Evolutionary conservation across 2,329 filamentous ascomycete genomes (phyloP).

Genomic region (Beauveria varroae): DNA sequence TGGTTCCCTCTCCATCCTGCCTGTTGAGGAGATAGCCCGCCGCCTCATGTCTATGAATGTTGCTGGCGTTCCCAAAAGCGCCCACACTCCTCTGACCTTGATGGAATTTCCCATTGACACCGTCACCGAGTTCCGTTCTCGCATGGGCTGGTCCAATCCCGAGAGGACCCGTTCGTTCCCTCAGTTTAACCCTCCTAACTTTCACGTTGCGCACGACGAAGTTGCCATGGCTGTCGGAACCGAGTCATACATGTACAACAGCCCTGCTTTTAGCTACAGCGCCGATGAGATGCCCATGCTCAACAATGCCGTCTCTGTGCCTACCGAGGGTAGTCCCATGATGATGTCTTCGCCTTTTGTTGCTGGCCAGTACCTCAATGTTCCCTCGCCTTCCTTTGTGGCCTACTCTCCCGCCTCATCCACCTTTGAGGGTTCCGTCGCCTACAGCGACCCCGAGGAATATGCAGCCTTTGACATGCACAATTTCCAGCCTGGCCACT

Average conservation of each 20-base stretch:
- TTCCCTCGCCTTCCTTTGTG: conserved; percentile 54
- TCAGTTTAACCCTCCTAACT: conserved; percentile 50
- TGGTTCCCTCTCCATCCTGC: conserved; percentile 67
- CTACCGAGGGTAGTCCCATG: conserved; percentile 46
- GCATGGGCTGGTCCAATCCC: conserved; percentile 60
- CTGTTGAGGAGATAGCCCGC: conserved; percentile 79
- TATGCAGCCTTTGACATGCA: conserved; percentile 41
- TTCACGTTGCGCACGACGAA: conserved; percentile 38
- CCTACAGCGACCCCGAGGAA: conserved; percentile 57
- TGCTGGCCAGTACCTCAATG: conserved; percentile 51
- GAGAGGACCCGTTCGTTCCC: conserved; percentile 53
- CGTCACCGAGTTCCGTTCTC: conserved; percentile 58
- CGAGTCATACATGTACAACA: conserved; percentile 45
- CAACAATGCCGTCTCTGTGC: conserved; percentile 39
- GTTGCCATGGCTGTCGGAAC: conserved; percentile 33
- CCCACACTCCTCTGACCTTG: conserved; percentile 55
- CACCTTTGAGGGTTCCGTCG: conserved; percentile 53
- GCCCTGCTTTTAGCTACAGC: conserved; percentile 56
- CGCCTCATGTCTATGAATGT: conserved; percentile 64
- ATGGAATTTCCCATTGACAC: conserved; percentile 69
- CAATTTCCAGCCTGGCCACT: conserved; percentile 35
- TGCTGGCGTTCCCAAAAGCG: conserved; percentile 45
- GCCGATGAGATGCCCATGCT: conserved; percentile 53
- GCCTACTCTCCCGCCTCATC: conserved; percentile 57
- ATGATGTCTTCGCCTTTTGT: conserved; percentile 48